Evolutionary conservation across 805 yeast genomes (phyloP).

Genomic region (Candida suzukii): DNA sequence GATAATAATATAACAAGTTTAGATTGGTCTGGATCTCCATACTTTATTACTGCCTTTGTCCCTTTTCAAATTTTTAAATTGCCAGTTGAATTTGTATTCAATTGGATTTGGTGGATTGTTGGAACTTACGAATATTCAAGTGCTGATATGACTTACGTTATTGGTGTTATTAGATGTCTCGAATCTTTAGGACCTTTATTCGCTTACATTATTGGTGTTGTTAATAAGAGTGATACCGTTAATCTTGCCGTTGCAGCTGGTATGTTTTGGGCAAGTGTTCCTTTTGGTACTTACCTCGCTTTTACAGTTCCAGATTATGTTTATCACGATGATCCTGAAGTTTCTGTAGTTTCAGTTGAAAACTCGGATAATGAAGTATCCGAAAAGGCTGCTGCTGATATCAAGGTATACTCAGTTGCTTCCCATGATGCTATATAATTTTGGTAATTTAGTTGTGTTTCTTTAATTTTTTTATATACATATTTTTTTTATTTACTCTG

Average conservation of each 20-base stretch:
- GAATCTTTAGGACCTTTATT: slow-evolving; percentile 13
- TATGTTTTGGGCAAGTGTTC: background rate
- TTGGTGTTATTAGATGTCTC: slow-evolving; percentile 12
- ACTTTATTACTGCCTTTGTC: slow-evolving; percentile 9
- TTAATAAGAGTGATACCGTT: slow-evolving; percentile 11
- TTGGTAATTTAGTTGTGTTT: no score
- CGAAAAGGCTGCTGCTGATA: background rate
- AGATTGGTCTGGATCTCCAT: slow-evolving; percentile 12
- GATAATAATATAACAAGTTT: slow-evolving; percentile 1
- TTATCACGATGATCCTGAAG: background rate
- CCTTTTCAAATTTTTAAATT: slow-evolving; percentile 15
- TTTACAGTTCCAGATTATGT: background rate
- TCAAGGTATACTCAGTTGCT: background rate
- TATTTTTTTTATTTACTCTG: no score
- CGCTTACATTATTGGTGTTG: slow-evolving; percentile 12
- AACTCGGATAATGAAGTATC: background rate
- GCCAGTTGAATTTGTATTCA: slow-evolving; percentile 11
- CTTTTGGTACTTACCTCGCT: slow-evolving; percentile 1
- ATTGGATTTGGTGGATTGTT: slow-evolving; percentile 17
- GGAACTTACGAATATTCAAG: slow-evolving; percentile 12
- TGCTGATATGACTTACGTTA: slow-evolving; percentile 10
- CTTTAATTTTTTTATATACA: no score
- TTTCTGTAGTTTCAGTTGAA: background rate
- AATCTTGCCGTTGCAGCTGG: slow-evolving; percentile 12
- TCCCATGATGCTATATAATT: background rate